Base-by-base conservation (phyloP, 2,329 filamentous ascomycete genomes). In the Endocalyx cinctus region DNA sequence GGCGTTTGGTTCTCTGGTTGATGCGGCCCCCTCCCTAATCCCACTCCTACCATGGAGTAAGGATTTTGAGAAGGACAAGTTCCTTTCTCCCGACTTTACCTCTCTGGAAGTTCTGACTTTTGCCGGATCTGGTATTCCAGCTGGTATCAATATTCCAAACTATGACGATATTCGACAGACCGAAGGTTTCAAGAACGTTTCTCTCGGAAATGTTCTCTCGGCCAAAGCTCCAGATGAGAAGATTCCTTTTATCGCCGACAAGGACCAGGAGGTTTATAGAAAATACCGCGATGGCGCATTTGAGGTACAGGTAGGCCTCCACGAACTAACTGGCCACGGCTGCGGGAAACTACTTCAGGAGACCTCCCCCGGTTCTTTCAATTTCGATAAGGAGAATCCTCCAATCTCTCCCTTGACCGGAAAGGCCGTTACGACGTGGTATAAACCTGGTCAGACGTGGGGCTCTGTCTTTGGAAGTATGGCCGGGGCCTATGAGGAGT, bases 381-480 rank as follows among this genome's bases (percentile, higher is more conserved):
- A 97, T 67, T 97, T 97, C 54, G 86, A 97, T 55, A 68, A 79
- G 38, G 67, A 79, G 41, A 86, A 87, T 54, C 88, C 86, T 6
- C 90, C 90, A 1, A 65, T 87, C 32, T 94, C 79, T 51, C 90
- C 89, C 1, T 62, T 96, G 25, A 86, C 79, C 5, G 72, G 77
- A 40, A 82, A 90, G 60, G 84, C 85, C 1, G 71, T 96, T 29
- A 77, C 75, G 3, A 87, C 83, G 2, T 96, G 84, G 81, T 97
- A 97, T 68, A 94, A 92, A 62, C 87, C 87, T 3, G 88, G 88
- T 3, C 87, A 96, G 62, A 97, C 90, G 0, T 97, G 89, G 89
- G 85, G 87, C 35, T 87, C 82, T 5, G 87, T 95, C 0, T 97
- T 97, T 54, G 88, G 89, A 17, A 78, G 84, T 40, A 78, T 94